Base-by-base conservation (phyloP, 148 eudicot genomes). In the Heliosperma pusillum region DNA sequence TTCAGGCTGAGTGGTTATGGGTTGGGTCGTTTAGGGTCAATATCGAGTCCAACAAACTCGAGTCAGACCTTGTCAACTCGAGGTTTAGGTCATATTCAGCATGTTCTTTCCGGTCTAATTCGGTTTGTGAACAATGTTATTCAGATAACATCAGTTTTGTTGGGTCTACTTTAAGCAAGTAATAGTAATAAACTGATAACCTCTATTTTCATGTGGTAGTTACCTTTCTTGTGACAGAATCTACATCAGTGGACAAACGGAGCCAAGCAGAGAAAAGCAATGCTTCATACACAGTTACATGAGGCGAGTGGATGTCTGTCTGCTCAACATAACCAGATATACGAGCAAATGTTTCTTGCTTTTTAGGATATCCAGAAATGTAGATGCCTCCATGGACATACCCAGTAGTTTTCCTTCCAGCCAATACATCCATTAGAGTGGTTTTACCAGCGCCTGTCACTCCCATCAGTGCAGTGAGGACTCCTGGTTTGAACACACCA, bases 391-490 rank as follows among this genome's bases (percentile, higher is more conserved):
- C 84, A 17, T 82, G 26, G 42, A 82, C 63, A 29, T 64, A 55
- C 12, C 84, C 84, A 56, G 72, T 74, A 61, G 75, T 82, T 65
- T 82, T 82, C 52, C 84, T 78, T 30, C 84, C 84, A 20, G 84
- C 84, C 42, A 82, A 75, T 1, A 78, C 74, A 61, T 82, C 84
- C 61, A 78, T 58, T 2, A 82, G 70, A 4, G 84, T 82, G n/a
- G 84, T 82, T 47, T 82, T 82, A 11, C 84, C 84, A 13, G 84
- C 84, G 26, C 84, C 84, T 7, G 76, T 82, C 7, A 78, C 81
- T 17, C 85, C 85, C 82, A 79, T 79, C 20, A 82, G 70, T 0
- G 82, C 85, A 0, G 85, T 82, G 5, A 82, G 74, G 7, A 78
- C 82, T 5, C 85, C 85, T 2, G 85, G 79, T 50, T 74, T 82